phyloP scores from a whole-genome alignment of 1,139 yeast genomes.

The Pichia inconspicua region DNA sequence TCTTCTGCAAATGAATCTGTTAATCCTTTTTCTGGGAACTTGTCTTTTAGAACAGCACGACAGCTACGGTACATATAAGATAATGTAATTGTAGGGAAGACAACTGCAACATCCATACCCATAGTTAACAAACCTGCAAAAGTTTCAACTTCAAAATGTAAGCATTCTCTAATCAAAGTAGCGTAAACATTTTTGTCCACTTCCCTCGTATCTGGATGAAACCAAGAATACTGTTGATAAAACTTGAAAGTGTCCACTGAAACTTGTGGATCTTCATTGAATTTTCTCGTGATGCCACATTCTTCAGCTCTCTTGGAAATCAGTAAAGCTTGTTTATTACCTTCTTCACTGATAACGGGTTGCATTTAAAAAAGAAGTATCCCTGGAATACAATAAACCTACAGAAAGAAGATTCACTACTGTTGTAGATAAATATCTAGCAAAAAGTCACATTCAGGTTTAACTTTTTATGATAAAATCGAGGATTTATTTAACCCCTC shows the following conservation, averaged over 20 bases:
- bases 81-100: slow-evolving; percentile 11
- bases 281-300: slow-evolving; percentile 12
- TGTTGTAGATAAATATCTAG: no score
- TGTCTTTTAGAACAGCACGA: slow-evolving; percentile 7
- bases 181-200: slow-evolving; percentile 12
- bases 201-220: slow-evolving; percentile 10
- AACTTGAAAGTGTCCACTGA: slow-evolving; percentile 12
- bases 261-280: slow-evolving; percentile 14
- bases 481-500: slow-evolving; percentile 4
- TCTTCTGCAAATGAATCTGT: slow-evolving; percentile 7
- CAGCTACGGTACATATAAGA: slow-evolving; percentile 13
- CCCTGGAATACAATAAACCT: no score
- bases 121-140: slow-evolving; percentile 15
- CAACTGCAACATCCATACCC: slow-evolving; percentile 10
- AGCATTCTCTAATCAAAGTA: slow-evolving; percentile 14
- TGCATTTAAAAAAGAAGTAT: slow-evolving; percentile 7
- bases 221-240: slow-evolving; percentile 10
- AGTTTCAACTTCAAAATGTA: slow-evolving; percentile 17
- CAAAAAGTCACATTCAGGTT: neutral
- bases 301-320: slow-evolving; percentile 12
- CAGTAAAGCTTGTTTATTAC: slow-evolving; percentile 10
- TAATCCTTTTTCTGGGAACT: slow-evolving; percentile 3
- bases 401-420: no score
- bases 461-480: neutral
- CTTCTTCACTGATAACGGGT: slow-evolving; percentile 12